These are phyloP conservation scores for Cutaneotrichosporon cyanovorans DNA, from an alignment of 1,284 basidiomycete genomes.

Conservation along the genomic window DNA sequence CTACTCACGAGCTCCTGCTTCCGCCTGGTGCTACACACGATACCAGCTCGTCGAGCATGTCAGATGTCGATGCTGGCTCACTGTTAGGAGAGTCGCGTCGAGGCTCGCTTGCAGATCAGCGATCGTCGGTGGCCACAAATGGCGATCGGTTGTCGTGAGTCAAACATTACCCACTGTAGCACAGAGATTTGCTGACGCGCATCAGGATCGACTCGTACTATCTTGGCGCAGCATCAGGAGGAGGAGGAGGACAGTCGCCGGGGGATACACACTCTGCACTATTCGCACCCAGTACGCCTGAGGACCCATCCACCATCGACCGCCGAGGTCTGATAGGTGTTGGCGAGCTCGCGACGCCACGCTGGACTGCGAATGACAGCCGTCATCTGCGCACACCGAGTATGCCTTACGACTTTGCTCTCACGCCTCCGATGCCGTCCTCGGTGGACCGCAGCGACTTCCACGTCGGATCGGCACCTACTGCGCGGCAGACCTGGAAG, in stretches of 20 bases:
- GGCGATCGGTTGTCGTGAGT: conserved; percentile 27
- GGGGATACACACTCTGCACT: conserved; percentile 4
- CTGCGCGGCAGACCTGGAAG: conserved; percentile 11
- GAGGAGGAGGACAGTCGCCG: conserved; percentile 6
- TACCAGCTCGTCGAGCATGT: too few relatives aligned
- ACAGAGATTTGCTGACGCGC: not conserved
- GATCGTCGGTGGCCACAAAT: conserved; percentile 14
- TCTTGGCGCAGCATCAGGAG: conserved; percentile 8
- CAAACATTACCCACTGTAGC: not conserved
- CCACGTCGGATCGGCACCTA: conserved; percentile 12
- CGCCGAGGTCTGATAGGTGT: conserved; percentile 82
- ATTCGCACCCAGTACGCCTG: conserved; percentile 31
- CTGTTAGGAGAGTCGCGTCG: too few relatives aligned
- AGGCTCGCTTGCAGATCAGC: conserved; percentile 4
- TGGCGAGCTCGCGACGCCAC: conserved; percentile 93
- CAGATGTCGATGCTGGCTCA: too few relatives aligned
- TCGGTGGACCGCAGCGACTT: conserved; percentile 7
- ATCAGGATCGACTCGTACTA: conserved; percentile 31
- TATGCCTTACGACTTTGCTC: conserved; percentile 34
- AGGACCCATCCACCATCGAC: conserved; percentile 74
- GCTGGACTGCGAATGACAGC: conserved; percentile 59
- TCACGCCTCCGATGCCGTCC: conserved; percentile 19
- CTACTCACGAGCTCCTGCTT: conserved; percentile 3
- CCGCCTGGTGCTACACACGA: too few relatives aligned
- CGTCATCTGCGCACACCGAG: conserved; percentile 37